Evolutionary conservation across 176 grass and related monocot genomes (phyloP).

Genomic region (Bromus sterilis): DNA sequence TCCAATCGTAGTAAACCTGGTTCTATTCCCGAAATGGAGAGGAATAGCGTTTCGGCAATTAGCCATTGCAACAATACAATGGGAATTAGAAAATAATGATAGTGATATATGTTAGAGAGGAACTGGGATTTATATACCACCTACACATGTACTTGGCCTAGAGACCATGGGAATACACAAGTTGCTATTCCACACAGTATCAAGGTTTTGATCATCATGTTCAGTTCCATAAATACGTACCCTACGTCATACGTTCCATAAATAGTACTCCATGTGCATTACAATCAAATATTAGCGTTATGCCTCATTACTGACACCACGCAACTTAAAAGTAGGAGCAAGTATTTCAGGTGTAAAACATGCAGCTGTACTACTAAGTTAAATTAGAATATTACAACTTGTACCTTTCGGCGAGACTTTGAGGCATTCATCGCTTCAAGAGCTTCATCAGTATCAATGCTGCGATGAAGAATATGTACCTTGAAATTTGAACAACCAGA

Average conservation of each 20-base stretch:
- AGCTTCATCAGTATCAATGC: conserved; percentile 83
- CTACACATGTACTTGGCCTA: neutral
- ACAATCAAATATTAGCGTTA: neutral
- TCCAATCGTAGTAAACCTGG: neutral
- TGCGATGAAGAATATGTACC: conserved; percentile 85
- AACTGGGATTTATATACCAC: neutral
- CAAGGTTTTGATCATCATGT: neutral
- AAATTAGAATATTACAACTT: neutral
- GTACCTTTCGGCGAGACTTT: conserved; percentile 72
- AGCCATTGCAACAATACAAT: neutral
- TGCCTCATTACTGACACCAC: neutral
- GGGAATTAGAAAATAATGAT: conserved; percentile 16
- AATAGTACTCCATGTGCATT: neutral
- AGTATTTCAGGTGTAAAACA: neutral
- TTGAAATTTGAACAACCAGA: conserved; percentile 47
- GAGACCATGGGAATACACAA: neutral
- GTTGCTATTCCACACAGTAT: neutral
- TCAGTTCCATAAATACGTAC: neutral
- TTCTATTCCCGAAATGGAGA: neutral
- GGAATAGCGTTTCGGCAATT: neutral
- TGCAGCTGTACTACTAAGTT: neutral
- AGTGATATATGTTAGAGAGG: neutral
- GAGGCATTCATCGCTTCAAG: conserved; percentile 62
- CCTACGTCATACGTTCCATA: neutral
- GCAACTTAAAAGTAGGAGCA: neutral